Evolutionary conservation across 148 eudicot genomes (phyloP).

Genomic region (Bassia scoparia): DNA sequence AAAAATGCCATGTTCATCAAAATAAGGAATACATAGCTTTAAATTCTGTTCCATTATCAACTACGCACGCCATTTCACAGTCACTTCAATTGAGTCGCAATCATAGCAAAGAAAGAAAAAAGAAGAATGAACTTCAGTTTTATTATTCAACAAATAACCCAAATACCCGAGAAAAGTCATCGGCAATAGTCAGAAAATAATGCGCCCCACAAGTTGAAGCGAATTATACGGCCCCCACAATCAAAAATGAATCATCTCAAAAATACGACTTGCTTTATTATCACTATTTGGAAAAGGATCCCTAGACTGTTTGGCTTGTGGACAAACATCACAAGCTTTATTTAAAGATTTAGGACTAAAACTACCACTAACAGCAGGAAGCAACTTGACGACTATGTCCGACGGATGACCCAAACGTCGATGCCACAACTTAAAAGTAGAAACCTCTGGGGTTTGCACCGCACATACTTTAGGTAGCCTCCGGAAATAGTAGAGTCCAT

Average conservation of each 20-base stretch:
- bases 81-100: not conserved
- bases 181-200: not conserved
- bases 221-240: not conserved
- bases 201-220: not conserved
- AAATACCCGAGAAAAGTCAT: not conserved
- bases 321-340: too few species aligned
- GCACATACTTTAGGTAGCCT: not conserved
- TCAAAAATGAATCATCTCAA: not conserved
- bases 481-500: not conserved
- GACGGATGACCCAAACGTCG: not conserved
- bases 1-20: not conserved
- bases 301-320: too few species aligned
- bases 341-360: too few species aligned
- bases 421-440: not conserved
- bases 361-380: not conserved
- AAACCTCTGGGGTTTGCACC: not conserved
- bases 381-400: not conserved
- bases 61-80: not conserved
- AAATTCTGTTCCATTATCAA: not conserved
- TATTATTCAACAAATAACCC: not conserved
- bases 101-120: not conserved
- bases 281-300: not conserved
- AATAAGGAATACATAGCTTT: not conserved
- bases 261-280: not conserved
- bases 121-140: not conserved